A percentile compares a stretch with the other conserved stretches of the same genome.
phyloP scores from a whole-genome alignment of 1,284 basidiomycete genomes.

The Mycosarcoma maydis region DNA sequence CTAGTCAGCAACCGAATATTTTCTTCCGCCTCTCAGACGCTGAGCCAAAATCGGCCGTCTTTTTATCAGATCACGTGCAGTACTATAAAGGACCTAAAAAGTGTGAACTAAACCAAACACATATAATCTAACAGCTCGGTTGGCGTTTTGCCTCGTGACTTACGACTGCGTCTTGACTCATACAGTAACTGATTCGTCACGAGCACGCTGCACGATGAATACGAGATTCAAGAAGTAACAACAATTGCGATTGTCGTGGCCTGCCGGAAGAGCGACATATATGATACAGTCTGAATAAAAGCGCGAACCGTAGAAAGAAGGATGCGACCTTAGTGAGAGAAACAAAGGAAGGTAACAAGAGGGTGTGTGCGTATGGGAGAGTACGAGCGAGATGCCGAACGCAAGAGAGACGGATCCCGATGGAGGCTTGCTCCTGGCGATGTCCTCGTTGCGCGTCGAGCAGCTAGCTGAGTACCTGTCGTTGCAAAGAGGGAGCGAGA shows the following conservation, averaged over 20 bases:
- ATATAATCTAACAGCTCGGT: too few species aligned
- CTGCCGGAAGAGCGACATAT: conserved; percentile 2
- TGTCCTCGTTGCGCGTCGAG: conserved; percentile 30
- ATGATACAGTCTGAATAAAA: conserved; percentile 23
- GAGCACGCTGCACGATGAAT: background rate
- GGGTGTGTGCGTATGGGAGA: conserved; percentile 7
- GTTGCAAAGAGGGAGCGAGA: background rate
- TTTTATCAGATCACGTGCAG: too few species aligned
- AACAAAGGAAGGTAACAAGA: conserved; percentile 6
- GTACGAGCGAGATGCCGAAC: background rate
- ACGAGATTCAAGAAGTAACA: background rate
- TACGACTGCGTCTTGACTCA: too few species aligned
- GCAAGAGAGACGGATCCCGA: conserved; percentile 39
- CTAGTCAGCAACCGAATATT: too few species aligned
- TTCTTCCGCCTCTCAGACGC: too few species aligned
- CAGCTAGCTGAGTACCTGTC: background rate
- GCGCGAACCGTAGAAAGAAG: background rate
- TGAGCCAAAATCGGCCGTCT: too few species aligned
- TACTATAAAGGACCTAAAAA: too few species aligned
- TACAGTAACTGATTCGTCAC: background rate
- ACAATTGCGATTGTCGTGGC: background rate
- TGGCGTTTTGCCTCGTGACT: too few species aligned
- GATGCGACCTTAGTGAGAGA: conserved; percentile 6
- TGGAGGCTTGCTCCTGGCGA: conserved; percentile 22
- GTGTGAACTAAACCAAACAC: too few species aligned